Conservation (phyloP, 2,329 filamentous ascomycete species). For the Coccinonectria pachysandricola region DNA sequence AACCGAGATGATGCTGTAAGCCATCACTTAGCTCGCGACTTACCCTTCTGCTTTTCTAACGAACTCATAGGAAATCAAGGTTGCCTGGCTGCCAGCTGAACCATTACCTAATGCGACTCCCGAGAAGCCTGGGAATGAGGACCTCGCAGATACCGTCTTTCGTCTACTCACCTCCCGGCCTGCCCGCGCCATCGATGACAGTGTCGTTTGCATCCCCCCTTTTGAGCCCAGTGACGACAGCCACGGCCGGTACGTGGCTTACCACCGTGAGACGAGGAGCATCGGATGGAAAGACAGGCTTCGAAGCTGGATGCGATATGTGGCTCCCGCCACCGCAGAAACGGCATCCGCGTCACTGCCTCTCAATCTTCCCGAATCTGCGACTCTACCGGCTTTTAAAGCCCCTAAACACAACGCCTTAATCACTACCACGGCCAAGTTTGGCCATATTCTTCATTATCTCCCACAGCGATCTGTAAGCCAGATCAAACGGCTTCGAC, state of each 20-base stretch:
- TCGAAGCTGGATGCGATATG: constrained; percentile 21
- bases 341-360: no score
- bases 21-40: background rate
- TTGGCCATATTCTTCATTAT: constrained; percentile 40
- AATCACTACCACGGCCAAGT: constrained; percentile 31
- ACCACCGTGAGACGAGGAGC: constrained; percentile 21
- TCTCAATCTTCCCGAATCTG: constrained; percentile 2
- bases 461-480: constrained; percentile 1
- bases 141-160: constrained; percentile 32
- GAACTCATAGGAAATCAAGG: constrained; percentile 17
- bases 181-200: constrained; percentile 1
- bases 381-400: constrained; percentile 3
- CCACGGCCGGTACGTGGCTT: constrained; percentile 9
- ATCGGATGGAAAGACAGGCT: constrained; percentile 27
- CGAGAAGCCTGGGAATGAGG: constrained; percentile 23
- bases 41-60: constrained; percentile 4
- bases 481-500: constrained; percentile 11
- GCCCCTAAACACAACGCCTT: background rate
- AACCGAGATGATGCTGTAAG: constrained; percentile 13
- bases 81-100: constrained; percentile 38
- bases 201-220: constrained; percentile 13
- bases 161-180: constrained; percentile 32
- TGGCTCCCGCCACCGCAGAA: no score
- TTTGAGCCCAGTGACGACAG: constrained; percentile 1
- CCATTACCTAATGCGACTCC: no score